Conservation (phyloP, 176 grass and related monocot species). For the Cocos nucifera region DNA sequence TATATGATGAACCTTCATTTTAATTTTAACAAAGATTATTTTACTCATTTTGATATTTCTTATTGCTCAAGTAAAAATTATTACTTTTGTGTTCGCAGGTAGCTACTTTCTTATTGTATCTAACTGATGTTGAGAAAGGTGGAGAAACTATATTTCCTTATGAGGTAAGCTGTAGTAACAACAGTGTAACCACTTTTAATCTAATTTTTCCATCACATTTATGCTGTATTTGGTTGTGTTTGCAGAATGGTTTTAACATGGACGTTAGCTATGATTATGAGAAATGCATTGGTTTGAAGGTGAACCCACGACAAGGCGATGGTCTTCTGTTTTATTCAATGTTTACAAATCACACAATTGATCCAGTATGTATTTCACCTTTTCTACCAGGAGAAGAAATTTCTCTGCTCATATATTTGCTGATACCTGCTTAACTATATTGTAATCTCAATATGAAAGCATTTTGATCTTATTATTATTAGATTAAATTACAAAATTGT, state of each 20-base stretch:
- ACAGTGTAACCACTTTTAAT: too few species aligned
- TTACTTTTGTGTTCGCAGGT: not conserved
- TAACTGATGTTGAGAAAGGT: constrained; percentile 19
- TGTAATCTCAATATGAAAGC: too few species aligned
- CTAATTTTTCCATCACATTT: too few species aligned
- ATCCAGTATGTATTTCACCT: not conserved
- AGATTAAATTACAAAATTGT: too few species aligned
- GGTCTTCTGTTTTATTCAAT: constrained; percentile 18
- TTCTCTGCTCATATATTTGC: too few species aligned
- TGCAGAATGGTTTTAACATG: constrained; percentile 22
- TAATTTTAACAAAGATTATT: too few species aligned
- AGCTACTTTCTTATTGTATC: constrained; percentile 20
- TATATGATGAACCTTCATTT: too few species aligned
- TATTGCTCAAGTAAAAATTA: too few species aligned
- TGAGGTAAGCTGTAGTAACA: constrained; percentile 4
- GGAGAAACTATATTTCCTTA: constrained; percentile 22
- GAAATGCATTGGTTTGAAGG: constrained; percentile 21
- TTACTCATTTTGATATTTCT: too few species aligned
- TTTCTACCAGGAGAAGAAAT: not conserved
- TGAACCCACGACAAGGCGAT: constrained; percentile 12
- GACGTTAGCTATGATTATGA: constrained; percentile 9
- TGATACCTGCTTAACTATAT: too few species aligned
- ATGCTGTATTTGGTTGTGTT: not conserved
- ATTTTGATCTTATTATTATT: too few species aligned
- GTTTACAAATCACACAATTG: constrained; percentile 12